Base-by-base conservation (phyloP, 257 asterid species). In the Phtheirospermum japonicum region DNA sequence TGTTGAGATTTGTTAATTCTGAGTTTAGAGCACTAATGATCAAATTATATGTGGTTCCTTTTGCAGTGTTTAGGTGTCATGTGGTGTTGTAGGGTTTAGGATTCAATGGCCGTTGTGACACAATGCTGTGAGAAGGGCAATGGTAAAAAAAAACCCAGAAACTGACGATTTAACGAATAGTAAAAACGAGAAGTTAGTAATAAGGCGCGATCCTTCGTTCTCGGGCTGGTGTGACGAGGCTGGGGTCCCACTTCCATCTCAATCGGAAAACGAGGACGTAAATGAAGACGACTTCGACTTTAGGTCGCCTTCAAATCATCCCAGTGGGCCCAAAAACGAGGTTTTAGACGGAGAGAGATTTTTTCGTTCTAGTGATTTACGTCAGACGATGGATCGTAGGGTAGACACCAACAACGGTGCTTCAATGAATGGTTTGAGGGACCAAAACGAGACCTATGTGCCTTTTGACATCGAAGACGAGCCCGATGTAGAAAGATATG, bases 161-260 rank as follows among this genome's bases (percentile, higher is more conserved):
- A 71, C 48, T 51, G 75, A 72, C 16, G 65, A 67, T 34, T 51
- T 66, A 50, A 56, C 23, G 17, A 58, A 17, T 48, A 23, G 59
- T 37, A 67, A 69, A 46, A 72, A 46, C 37, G 65, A 54, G 58
- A 65, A 64, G 20, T 42, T 50, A 7, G 76, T 74, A 59, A 63
- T 85, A 55, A 69, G 73, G 28, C 78, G 91, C 72, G 89, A 81
- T 42, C 81, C 86, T 61, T 85, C 88, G 2, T 83, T 83, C 82
- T 82, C 88, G n/a, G 89, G 92, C 40, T 85, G 95, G 95, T 71
- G 45, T 71, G 87, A 82, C 68, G 92, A 81, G 69, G 76, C 80
- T 69, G 88, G 82, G 60, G 30, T 67, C 66, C 74, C 60, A 13
- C 73, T 31, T 67, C 71, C 76, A 30, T 59, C 68, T 73, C 73